Evolutionary conservation across 768 basidiomycete species (phyloP), one percentile per base, ranked within the genome.

Genomic region (Kwoniella bestiolae): DNA sequence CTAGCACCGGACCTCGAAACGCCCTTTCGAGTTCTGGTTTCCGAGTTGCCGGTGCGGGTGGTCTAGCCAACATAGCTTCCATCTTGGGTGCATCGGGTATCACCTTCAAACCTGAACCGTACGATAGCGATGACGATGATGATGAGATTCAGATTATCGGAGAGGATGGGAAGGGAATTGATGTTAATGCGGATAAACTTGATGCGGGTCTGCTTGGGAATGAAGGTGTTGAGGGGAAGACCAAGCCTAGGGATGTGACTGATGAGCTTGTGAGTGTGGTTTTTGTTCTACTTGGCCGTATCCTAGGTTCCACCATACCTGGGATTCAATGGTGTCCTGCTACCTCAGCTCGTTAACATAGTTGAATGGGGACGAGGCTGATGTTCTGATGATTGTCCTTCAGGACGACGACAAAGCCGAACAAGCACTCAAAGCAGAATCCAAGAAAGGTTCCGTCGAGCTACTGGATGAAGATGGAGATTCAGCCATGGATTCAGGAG

Each of bases 61-160:
- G 59, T 77, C 85, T 69, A 80, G 84, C 47, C 83, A 84, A 57
- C 83, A 73, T 87, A 70, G 86, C 88, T 29, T 85, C 85, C 61
- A 85, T 88, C 31, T 78, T 89, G 53, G 85, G 72, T 82, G 84
- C 78, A 79, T 86, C 87, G 31, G 89, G 89, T 34, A 88, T 92
- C 65, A 87, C 88, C 16, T 89, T 88, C 77, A 82, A 84, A 65
- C 88, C 86, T 6, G 85, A n/a, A n/a, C n/a, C 84, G 34, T 82
- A 83, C 23, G 84, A 84, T 35, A 56, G 85, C 87, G 73, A 82
- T 84, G 78, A 84, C 76, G 86, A 84, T 38, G 76, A 81, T 3
- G 82, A 85, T 49, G 73, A 72, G 29, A 86, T 88, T 31, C 87
- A 87, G 0, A 86, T 86, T 35, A 85, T 85, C 23, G 85, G 85